Evolutionary conservation across 2,329 filamentous ascomycete genomes (phyloP), one percentile per base, ranked within the genome.

Genomic region (Penicillium sp.): DNA sequence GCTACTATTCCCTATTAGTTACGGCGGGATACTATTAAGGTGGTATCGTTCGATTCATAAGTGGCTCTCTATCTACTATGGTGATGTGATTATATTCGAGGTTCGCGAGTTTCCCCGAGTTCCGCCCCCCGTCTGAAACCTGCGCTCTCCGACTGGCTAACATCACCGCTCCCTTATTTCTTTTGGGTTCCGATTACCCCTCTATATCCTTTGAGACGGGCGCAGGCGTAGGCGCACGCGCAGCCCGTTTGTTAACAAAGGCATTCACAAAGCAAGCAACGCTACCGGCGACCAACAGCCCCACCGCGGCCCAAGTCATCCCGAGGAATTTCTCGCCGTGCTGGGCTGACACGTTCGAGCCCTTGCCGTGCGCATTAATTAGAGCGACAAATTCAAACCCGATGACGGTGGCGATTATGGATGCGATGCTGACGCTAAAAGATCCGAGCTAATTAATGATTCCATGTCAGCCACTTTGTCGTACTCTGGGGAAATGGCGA

Each of bases 321-420:
- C 75, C 79, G 52, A 87, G 65, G 64, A 86, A 87, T 62, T 81
- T 83, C 17, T 66, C 71, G 0, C 86, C 85, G 57, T 76, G 78
- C 23, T 75, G 70, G 47, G 81, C 82, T 19, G 74, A 71, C 10
- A 86, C 70, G 0, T 82, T 80, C 27, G 83, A 75, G 0, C 75
- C 68, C 17, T 78, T 71, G 5, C 82, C 83, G 53, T 83, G 78
- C 29, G 81, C 69, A 60, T 85, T 86, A 60, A 88, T 78, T 0
- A 82, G 66, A 19, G 80, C 65, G 2, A 78, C 72, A 4, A 79
- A 83, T 70, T 86, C 83, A 54, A 81, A 77, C 12, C 81, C 79
- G 5, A 86, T 72, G 19, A 89, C 87, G 0, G 84, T 89, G 27
- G 86, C 84, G 25, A 93, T 88, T 65, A 91, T 91, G 21, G 89